Percentiles rank a stretch among this genome's conserved stretches.
Evolutionary conservation across 2,329 filamentous ascomycete species (phyloP).

Genomic region (Pyrenophora teres): DNA sequence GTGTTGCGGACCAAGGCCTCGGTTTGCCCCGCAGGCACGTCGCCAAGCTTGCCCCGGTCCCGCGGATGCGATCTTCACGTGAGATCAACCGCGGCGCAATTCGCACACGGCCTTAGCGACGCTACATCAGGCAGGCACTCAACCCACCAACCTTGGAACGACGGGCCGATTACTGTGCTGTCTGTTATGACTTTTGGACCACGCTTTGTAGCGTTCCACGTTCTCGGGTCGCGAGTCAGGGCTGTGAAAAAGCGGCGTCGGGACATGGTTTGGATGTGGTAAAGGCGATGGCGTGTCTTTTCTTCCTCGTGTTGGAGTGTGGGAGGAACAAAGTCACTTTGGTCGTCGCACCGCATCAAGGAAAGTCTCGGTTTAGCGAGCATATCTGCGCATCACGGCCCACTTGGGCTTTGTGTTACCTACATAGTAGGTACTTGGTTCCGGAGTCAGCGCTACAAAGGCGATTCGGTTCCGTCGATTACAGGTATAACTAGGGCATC

Average conservation of each 20-base stretch:
- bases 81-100: conserved; percentile 9
- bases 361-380: conserved; percentile 1
- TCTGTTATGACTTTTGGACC: conserved; percentile 12
- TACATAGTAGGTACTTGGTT: background rate
- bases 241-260: background rate
- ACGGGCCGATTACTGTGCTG: conserved; percentile 19
- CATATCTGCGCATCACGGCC: conserved; percentile 3
- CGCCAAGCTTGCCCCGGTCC: conserved; percentile 1
- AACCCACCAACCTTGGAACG: conserved; percentile 13
- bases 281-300: no score
- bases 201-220: conserved; percentile 12
- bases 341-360: conserved; percentile 6
- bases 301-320: background rate
- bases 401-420: conserved; percentile 4
- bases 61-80: conserved; percentile 18
- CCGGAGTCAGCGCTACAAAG: conserved; percentile 5
- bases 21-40: conserved; percentile 12
- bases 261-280: no score
- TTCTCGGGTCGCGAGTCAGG: conserved; percentile 7
- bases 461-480: conserved; percentile 7
- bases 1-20: conserved; percentile 16
- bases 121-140: conserved; percentile 17
- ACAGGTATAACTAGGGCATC: conserved; percentile 3
- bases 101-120: conserved; percentile 7
- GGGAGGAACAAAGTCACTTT: background rate